Conservation (phyloP, 345 rosid genomes). For the Citropsis articulata region DNA sequence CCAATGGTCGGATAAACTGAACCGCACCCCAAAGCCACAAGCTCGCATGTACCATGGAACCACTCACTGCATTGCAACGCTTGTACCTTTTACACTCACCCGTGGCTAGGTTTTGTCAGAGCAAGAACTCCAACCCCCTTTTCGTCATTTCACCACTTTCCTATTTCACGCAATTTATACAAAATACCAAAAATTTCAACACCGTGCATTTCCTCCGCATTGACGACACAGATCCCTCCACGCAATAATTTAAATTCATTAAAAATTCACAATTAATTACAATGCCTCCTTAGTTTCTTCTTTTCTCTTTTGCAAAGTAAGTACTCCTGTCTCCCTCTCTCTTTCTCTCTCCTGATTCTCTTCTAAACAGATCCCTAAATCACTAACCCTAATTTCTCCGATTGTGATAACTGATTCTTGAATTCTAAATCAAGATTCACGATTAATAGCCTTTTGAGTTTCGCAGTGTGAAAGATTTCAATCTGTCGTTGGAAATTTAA, state of each 20-base stretch:
- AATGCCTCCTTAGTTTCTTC: neutral
- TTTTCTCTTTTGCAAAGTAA: neutral
- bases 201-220: conserved; percentile 10
- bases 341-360: neutral
- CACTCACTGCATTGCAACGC: neutral
- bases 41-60: neutral
- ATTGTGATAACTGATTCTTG: neutral
- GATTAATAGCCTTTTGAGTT: neutral
- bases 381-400: neutral
- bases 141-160: neutral
- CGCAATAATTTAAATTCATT: neutral
- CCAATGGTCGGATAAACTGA: neutral
- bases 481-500: neutral
- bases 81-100: neutral
- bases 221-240: neutral
- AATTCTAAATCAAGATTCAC: neutral
- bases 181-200: neutral
- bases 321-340: neutral
- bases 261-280: neutral
- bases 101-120: neutral
- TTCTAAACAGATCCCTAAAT: conserved; percentile 12
- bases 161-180: neutral
- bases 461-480: neutral
- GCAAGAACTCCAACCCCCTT: neutral
- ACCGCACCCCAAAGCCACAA: neutral